A percentile compares a stretch with the other conserved stretches of the same genome.
phyloP scores from a whole-genome alignment of 1,139 yeast species.

The Sugiyamaella castrensis region DNA sequence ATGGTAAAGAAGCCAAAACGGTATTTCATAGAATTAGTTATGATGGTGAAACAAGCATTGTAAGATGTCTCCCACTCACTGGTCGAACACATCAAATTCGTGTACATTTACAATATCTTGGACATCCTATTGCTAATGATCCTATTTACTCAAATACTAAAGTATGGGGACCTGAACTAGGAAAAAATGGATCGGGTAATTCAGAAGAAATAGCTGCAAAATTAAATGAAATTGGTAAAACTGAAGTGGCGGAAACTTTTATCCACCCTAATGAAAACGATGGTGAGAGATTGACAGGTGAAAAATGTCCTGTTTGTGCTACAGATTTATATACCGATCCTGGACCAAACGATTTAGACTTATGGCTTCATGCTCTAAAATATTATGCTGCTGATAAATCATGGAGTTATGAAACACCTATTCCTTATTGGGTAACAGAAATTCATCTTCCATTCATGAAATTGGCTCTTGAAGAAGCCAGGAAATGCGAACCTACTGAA shows the following conservation, averaged over 20 bases:
- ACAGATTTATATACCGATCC: constrained; percentile 85
- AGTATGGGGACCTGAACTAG: constrained; percentile 70
- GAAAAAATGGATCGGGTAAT: constrained; percentile 52
- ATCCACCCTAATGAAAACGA: constrained; percentile 35
- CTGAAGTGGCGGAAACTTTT: constrained; percentile 67
- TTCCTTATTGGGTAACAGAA: constrained; percentile 84
- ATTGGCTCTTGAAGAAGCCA: constrained; percentile 71
- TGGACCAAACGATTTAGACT: constrained; percentile 74
- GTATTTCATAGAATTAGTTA: constrained; percentile 56
- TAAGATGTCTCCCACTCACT: constrained; percentile 78
- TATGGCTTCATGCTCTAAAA: constrained; percentile 87
- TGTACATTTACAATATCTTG: constrained; percentile 83
- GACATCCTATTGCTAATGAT: constrained; percentile 91
- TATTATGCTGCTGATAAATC: constrained; percentile 53
- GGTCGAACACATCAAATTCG: constrained; percentile 96
- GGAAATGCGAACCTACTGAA: constrained; percentile 74
- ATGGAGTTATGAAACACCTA: constrained; percentile 77
- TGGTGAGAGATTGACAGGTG: constrained; percentile 62
- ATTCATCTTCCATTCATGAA: constrained; percentile 54
- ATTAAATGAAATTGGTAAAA: constrained; percentile 67
- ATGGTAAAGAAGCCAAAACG: constrained; percentile 59
- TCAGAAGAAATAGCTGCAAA: constrained; percentile 45
- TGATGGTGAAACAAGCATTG: constrained; percentile 65
- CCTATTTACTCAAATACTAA: constrained; percentile 71
- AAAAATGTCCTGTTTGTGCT: constrained; percentile 62